Evolutionary conservation across 306 rosid genomes (phyloP).

Genomic region (Ceratonia siliqua): DNA sequence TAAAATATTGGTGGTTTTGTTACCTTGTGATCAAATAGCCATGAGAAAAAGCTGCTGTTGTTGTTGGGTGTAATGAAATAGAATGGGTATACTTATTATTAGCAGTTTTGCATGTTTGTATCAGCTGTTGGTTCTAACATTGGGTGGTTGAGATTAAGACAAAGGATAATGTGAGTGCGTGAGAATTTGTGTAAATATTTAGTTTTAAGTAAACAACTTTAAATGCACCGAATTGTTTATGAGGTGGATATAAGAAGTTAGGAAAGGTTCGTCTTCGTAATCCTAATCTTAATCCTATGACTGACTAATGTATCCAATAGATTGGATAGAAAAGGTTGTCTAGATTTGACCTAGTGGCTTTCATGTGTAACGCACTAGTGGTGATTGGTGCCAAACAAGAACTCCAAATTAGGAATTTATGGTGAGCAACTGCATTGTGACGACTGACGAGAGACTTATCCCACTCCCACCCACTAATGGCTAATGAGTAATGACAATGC

Average conservation of each 20-base stretch:
- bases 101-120: constrained; percentile 22
- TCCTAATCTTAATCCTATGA: constrained; percentile 11
- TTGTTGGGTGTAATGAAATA: constrained; percentile 37
- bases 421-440: constrained; percentile 21
- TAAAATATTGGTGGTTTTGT: background rate
- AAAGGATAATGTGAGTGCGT: constrained; percentile 32
- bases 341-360: constrained; percentile 22
- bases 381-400: constrained; percentile 28
- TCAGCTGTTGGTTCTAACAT: constrained; percentile 40
- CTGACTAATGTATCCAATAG: background rate
- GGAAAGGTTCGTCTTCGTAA: background rate
- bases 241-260: constrained; percentile 6
- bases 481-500: background rate
- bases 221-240: too few species aligned
- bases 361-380: constrained; percentile 29
- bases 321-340: background rate
- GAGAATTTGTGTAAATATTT: background rate
- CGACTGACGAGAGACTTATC: constrained; percentile 6
- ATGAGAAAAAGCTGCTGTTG: constrained; percentile 25
- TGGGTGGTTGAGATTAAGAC: constrained; percentile 23
- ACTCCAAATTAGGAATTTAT: constrained; percentile 1
- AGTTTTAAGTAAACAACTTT: too few species aligned
- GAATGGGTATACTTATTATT: constrained; percentile 1
- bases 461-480: background rate
- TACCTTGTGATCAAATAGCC: constrained; percentile 5